Conservation (phyloP, 2,329 filamentous ascomycete genomes). For the Geoglossum cookeanum region DNA sequence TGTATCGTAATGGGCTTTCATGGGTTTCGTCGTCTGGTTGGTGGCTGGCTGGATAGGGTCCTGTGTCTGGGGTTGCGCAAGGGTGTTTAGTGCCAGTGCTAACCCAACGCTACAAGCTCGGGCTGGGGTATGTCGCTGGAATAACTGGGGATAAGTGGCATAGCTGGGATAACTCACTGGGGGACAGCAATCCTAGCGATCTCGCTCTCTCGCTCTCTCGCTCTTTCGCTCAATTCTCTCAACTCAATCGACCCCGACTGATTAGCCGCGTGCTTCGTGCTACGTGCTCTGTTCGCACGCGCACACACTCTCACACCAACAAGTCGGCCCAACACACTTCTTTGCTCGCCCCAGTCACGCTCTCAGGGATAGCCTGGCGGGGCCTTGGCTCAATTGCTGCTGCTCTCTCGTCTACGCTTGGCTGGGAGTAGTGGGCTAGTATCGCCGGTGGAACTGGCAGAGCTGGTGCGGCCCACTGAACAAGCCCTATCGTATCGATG, state of each 20-base stretch:
- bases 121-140: background rate
- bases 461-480: background rate
- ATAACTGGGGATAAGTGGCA: too few species aligned
- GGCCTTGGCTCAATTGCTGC: background rate
- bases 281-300: background rate
- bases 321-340: background rate
- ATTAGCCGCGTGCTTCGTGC: background rate
- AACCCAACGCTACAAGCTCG: background rate
- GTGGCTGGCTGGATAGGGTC: background rate
- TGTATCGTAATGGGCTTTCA: background rate
- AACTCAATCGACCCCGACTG: background rate
- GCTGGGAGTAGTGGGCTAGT: background rate
- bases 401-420: background rate
- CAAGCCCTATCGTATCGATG: background rate
- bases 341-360: background rate
- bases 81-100: background rate
- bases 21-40: background rate
- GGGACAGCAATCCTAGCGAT: background rate
- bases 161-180: too few species aligned
- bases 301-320: background rate
- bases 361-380: background rate
- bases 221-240: background rate
- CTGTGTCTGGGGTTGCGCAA: too few species aligned
- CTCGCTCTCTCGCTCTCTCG: background rate
- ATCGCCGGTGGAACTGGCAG: background rate